These are phyloP conservation scores for Polysphondylium violaceum DNA, from an alignment of 78 protist species.

Conservation along the genomic window DNA sequence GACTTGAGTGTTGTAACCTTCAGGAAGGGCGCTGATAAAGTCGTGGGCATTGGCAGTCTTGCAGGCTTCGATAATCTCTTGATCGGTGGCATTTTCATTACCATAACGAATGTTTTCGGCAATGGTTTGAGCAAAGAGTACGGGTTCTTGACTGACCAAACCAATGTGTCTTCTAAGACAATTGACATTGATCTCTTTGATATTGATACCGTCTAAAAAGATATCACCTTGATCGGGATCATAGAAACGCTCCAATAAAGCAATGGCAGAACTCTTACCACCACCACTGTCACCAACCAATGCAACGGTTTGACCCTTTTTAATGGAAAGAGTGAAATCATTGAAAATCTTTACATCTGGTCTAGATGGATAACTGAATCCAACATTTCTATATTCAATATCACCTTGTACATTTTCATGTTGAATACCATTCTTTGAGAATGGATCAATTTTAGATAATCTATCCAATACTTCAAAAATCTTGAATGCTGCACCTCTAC, in stretches of 20 bases:
- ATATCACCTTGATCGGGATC: conserved; percentile 68
- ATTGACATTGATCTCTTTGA: conserved; percentile 46
- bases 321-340: conserved; percentile 60
- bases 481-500: conserved; percentile 83
- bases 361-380: conserved; percentile 87
- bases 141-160: conserved; percentile 93
- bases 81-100: conserved; percentile 76
- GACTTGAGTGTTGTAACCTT: conserved; percentile 93
- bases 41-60: conserved; percentile 95
- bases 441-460: conserved; percentile 73
- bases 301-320: conserved; percentile 88
- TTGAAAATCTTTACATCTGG: conserved; percentile 80
- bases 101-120: conserved; percentile 94
- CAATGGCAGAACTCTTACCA: conserved; percentile 89
- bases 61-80: conserved; percentile 89
- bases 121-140: conserved; percentile 89
- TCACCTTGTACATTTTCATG: conserved; percentile 39
- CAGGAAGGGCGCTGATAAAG: conserved; percentile 89
- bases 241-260: conserved; percentile 77
- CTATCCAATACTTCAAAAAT: conserved; percentile 82
- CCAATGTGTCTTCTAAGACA: conserved; percentile 75
- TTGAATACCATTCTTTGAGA: conserved; percentile 40
- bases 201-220: conserved; percentile 57
- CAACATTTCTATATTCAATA: conserved; percentile 78
- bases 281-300: conserved; percentile 92